phyloP scores from a whole-genome alignment of 306 rosid genomes.

The Rubus parviflorus region DNA sequence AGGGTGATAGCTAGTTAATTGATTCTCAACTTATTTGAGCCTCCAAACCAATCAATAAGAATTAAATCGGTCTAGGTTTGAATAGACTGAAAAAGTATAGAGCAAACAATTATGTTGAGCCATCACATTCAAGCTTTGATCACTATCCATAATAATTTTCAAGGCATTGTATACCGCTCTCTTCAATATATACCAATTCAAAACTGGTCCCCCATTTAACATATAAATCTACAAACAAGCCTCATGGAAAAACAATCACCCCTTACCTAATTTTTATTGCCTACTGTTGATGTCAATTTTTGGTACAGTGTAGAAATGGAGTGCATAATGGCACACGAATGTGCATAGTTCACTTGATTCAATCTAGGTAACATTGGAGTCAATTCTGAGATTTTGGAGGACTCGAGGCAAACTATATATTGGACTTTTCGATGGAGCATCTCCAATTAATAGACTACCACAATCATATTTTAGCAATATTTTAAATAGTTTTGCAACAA shows the following conservation, averaged over 20 bases:
- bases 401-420: too few species aligned
- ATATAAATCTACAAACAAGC: neutral
- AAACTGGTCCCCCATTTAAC: neutral
- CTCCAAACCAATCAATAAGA: neutral
- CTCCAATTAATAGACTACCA: too few species aligned
- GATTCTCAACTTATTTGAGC: neutral
- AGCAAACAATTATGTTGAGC: neutral
- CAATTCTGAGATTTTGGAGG: too few species aligned
- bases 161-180: neutral
- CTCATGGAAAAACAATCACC: slow-evolving; percentile 5
- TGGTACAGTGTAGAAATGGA: neutral
- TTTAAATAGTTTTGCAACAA: too few species aligned
- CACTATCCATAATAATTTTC: neutral
- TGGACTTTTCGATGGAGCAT: too few species aligned
- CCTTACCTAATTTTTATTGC: neutral
- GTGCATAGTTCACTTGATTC: too few species aligned
- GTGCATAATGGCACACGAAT: neutral
- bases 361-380: too few species aligned
- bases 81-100: neutral
- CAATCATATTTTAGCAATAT: too few species aligned
- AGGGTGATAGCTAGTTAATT: neutral
- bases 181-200: neutral
- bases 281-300: neutral
- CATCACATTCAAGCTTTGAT: slow-evolving; percentile 18
- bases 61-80: neutral